These are phyloP conservation scores for Citrullus mucosospermus DNA, from an alignment of 306 rosid genomes.

Conservation along the genomic window DNA sequence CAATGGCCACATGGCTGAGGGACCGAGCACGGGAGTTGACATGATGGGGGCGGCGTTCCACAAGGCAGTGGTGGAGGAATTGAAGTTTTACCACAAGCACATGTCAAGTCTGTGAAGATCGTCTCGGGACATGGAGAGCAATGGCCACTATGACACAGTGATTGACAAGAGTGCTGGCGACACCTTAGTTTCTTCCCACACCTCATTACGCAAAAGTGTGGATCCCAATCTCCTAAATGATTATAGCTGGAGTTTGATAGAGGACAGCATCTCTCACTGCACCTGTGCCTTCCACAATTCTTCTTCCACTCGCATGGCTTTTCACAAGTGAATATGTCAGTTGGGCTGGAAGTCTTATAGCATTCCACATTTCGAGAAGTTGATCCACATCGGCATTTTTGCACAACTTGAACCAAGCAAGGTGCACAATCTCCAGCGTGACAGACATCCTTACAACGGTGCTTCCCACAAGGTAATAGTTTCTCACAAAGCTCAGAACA, in stretches of 20 bases:
- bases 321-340: conserved; percentile 53
- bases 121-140: conserved; percentile 93
- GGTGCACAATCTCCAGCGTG: conserved; percentile 79
- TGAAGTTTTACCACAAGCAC: conserved; percentile 81
- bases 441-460: conserved; percentile 53
- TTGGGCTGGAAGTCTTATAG: conserved; percentile 35
- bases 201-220: conserved; percentile 69
- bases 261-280: conserved; percentile 83
- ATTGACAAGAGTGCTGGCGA: conserved; percentile 78
- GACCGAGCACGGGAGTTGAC: conserved; percentile 72
- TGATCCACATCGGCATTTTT: conserved; percentile 74
- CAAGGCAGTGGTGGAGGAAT: conserved; percentile 86
- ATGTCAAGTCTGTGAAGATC: conserved; percentile 71
- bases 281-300: conserved; percentile 90
- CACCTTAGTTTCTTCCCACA: conserved; percentile 86
- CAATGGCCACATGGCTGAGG: conserved; percentile 89
- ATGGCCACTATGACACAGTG: conserved; percentile 86
- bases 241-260: conserved; percentile 32
- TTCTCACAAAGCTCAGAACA: conserved; percentile 59
- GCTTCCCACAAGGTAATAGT: conserved; percentile 46
- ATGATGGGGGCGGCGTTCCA: conserved; percentile 73
- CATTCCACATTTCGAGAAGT: conserved; percentile 67
- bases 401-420: conserved; percentile 50
- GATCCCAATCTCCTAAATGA: conserved; percentile 55
- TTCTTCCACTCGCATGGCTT: conserved; percentile 77